Evolutionary conservation across 2,329 filamentous ascomycete species (phyloP).

Genomic region (Ambrosiella xylebori): DNA sequence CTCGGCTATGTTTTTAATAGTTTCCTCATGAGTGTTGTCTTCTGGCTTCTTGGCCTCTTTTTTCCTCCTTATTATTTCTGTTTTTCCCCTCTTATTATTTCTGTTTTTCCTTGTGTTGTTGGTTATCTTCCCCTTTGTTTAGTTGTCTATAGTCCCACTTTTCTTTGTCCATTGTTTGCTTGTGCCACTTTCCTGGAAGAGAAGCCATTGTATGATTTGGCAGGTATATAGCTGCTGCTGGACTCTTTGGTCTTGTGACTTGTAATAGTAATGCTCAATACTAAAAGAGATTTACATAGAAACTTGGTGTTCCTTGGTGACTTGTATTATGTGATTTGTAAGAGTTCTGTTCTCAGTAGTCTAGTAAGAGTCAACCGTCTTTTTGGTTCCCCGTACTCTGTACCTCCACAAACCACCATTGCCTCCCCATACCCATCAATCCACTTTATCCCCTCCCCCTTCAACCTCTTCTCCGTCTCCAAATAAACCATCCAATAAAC

Average conservation of each 20-base stretch:
- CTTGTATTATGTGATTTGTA: not conserved
- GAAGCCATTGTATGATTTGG: constrained; percentile 8
- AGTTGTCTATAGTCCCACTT: not conserved
- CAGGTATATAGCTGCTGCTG: constrained; percentile 7
- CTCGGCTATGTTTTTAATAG: not conserved
- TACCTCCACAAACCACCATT: constrained; percentile 23
- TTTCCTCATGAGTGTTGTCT: not conserved
- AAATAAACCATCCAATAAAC: constrained; percentile 61
- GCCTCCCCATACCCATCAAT: constrained; percentile 44
- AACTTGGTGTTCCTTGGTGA: not conserved
- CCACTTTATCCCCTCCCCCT: constrained; percentile 44
- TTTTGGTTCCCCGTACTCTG: constrained; percentile 5
- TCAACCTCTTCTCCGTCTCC: constrained; percentile 46
- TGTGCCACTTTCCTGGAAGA: constrained; percentile 4
- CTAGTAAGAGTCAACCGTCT: not conserved
- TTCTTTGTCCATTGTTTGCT: constrained; percentile 7
- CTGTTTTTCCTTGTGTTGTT: constrained; percentile 7
- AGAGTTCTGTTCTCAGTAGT: not conserved
- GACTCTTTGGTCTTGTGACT: constrained; percentile 6
- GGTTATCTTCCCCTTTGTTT: not conserved
- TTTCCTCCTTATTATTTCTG: constrained; percentile 4
- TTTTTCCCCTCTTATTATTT: constrained; percentile 9
- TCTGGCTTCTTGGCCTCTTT: constrained; percentile 1
- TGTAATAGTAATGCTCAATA: constrained; percentile 14
- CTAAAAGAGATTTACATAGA: constrained; percentile 7